Conservation (phyloP, 352 stramenopile genomes). For the Thalassiosira ordinaria region DNA sequence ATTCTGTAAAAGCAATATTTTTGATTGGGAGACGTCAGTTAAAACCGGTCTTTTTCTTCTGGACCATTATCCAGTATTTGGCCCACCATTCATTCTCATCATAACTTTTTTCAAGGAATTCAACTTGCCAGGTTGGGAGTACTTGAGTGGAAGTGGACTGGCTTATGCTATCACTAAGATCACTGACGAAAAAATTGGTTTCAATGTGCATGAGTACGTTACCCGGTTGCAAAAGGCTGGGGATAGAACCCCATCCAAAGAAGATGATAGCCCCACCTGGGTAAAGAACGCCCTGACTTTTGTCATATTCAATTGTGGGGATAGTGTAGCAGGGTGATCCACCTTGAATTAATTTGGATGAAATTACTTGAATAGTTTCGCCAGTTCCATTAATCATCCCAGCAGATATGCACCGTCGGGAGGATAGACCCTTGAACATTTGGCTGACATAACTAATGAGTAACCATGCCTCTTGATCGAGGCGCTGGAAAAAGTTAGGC, state of each 20-base stretch:
- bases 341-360: constrained; percentile 74
- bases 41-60: constrained; percentile 38
- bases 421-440: constrained; percentile 75
- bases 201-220: constrained; percentile 81
- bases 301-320: constrained; percentile 75
- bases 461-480: constrained; percentile 80
- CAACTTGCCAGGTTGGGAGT: constrained; percentile 67
- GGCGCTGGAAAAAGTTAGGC: constrained; percentile 65
- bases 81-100: constrained; percentile 82
- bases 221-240: constrained; percentile 71
- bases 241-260: constrained; percentile 78
- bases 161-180: constrained; percentile 69
- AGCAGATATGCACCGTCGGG: constrained; percentile 68
- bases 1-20: no score
- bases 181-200: constrained; percentile 75
- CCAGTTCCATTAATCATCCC: constrained; percentile 81
- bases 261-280: constrained; percentile 76
- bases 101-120: constrained; percentile 81
- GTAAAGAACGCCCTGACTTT: constrained; percentile 66
- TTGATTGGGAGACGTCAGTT: no score
- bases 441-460: constrained; percentile 74
- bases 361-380: constrained; percentile 80
- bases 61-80: constrained; percentile 83
- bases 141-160: constrained; percentile 59
- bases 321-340: constrained; percentile 75